These are phyloP conservation scores for Fusarium caatingaense DNA, from an alignment of 2,329 filamentous ascomycete genomes.

Conservation along the genomic window DNA sequence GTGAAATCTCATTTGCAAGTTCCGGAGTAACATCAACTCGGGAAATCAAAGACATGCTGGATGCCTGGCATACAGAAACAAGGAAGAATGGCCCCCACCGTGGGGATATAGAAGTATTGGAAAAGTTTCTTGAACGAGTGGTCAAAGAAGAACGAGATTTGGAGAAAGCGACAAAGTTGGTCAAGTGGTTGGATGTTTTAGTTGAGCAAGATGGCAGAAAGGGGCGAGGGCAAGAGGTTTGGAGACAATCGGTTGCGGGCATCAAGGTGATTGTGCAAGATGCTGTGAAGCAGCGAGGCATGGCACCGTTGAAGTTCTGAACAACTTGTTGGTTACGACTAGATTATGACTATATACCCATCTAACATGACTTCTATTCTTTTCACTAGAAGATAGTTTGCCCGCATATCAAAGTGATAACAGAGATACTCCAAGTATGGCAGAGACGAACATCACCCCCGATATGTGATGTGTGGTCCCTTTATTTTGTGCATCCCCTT, in stretches of 20 bases:
- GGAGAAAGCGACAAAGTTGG: conserved; percentile 76
- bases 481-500: conserved; percentile 13
- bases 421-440: not conserved
- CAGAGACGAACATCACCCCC: conserved; percentile 3
- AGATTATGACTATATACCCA: conserved; percentile 26
- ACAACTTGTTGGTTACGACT: not conserved
- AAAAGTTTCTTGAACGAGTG: conserved; percentile 77
- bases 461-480: not conserved
- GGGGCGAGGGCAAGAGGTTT: conserved; percentile 55
- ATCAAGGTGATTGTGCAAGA: conserved; percentile 64
- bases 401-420: not conserved
- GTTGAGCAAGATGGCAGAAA: conserved; percentile 60
- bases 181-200: conserved; percentile 73
- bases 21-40: conserved; percentile 55
- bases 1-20: conserved; percentile 60
- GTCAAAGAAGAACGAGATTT: conserved; percentile 81
- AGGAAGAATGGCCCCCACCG: conserved; percentile 78
- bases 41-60: conserved; percentile 80
- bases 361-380: not conserved
- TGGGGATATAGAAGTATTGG: conserved; percentile 81
- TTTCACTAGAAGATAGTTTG: no score
- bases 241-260: conserved; percentile 58
- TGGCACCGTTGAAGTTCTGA: conserved; percentile 65
- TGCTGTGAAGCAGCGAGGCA: conserved; percentile 66
- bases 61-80: conserved; percentile 81